Evolutionary conservation across 305 asterid genomes (phyloP).

Genomic region (Fraxinus platypoda): DNA sequence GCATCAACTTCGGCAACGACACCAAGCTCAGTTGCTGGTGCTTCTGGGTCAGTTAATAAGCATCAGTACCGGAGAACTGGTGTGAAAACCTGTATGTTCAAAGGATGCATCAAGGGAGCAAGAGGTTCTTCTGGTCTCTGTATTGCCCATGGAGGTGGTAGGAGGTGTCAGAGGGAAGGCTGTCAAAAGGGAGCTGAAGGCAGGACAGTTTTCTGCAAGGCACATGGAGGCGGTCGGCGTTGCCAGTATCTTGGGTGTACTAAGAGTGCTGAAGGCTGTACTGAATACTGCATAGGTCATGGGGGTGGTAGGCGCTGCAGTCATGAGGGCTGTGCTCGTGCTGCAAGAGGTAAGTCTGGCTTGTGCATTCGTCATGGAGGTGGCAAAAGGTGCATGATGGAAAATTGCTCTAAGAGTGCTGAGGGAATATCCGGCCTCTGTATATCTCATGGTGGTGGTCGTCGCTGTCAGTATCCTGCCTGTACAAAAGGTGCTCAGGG

Average conservation of each 20-base stretch:
- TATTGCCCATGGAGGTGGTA: slow-evolving; percentile 68
- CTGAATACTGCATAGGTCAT: slow-evolving; percentile 60
- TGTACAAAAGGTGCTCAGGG: slow-evolving; percentile 72
- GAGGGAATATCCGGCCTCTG: slow-evolving; percentile 64
- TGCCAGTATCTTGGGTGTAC: slow-evolving; percentile 71
- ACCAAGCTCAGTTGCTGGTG: slow-evolving; percentile 18
- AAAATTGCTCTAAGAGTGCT: slow-evolving; percentile 57
- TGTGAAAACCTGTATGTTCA: slow-evolving; percentile 36
- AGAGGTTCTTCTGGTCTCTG: slow-evolving; percentile 73
- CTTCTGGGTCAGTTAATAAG: slow-evolving; percentile 21
- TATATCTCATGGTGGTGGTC: slow-evolving; percentile 78
- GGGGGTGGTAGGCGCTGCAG: slow-evolving; percentile 68
- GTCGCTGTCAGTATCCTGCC: slow-evolving; percentile 55
- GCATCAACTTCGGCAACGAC: slow-evolving; percentile 9
- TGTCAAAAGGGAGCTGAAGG: slow-evolving; percentile 75
- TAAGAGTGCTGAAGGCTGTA: slow-evolving; percentile 68
- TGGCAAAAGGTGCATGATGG: slow-evolving; percentile 61
- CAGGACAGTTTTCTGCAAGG: slow-evolving; percentile 55
- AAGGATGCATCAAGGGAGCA: slow-evolving; percentile 62
- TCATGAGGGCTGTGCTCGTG: slow-evolving; percentile 54
- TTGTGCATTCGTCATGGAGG: slow-evolving; percentile 73
- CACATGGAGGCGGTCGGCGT: slow-evolving; percentile 63
- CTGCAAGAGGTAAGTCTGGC: slow-evolving; percentile 67
- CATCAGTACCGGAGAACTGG: slow-evolving; percentile 30
- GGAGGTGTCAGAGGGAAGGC: slow-evolving; percentile 58